Conservation (phyloP, 2,329 filamentous ascomycete species). For the Tolypocladium capitatum region DNA sequence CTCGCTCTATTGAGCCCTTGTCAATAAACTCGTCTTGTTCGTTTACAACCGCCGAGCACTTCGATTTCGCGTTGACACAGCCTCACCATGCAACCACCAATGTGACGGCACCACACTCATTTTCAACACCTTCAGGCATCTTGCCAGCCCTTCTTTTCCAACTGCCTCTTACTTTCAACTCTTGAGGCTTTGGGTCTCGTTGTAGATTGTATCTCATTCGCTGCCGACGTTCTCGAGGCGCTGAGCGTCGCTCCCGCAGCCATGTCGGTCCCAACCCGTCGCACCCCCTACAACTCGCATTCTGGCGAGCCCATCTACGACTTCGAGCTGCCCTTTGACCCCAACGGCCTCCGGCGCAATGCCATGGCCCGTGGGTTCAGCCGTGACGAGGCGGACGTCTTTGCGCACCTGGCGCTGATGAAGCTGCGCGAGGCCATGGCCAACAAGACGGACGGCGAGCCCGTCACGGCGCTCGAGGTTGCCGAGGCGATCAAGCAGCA, state of each 20-base stretch:
- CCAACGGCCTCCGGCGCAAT: slow-evolving; percentile 7
- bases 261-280: not conserved
- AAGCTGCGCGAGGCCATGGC: slow-evolving; percentile 6
- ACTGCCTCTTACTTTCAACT: not conserved
- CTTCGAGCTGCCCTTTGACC: slow-evolving; percentile 8
- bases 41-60: not conserved
- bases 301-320: slow-evolving; percentile 2
- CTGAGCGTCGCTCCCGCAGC: not conserved
- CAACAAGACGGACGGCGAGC: slow-evolving; percentile 1
- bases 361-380: slow-evolving; percentile 8
- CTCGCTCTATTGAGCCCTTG: not conserved
- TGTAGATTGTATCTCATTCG: no score
- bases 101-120: not conserved
- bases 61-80: not conserved
- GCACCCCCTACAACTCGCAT: not conserved
- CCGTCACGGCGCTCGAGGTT: slow-evolving; percentile 7
- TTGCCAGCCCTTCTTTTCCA: not conserved
- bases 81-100: not conserved
- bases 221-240: not conserved
- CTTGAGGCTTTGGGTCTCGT: not conserved
- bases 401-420: slow-evolving; percentile 9
- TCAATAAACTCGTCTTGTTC: not conserved
- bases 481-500: slow-evolving; percentile 10
- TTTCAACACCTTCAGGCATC: not conserved
- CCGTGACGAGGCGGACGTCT: slow-evolving; percentile 8